Evolutionary conservation across 225 moss, liverwort and hornwort species (phyloP).

Genomic region (Antitrichia curtipendula): DNA sequence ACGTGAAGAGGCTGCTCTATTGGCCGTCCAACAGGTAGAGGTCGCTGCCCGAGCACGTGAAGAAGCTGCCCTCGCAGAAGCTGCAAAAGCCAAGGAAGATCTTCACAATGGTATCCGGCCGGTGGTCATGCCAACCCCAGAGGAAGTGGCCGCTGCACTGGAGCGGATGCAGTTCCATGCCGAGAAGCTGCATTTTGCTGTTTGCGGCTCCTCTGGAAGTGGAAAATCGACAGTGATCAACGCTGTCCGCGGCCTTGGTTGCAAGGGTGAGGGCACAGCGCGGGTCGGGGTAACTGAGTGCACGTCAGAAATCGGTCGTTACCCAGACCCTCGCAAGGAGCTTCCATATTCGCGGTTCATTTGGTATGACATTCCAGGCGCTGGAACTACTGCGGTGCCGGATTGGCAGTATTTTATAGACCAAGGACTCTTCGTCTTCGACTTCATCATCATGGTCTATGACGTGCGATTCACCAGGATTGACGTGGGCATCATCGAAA

Average conservation of each 20-base stretch:
- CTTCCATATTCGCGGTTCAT: not conserved
- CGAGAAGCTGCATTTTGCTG: not conserved
- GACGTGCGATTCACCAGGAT: not conserved
- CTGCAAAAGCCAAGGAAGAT: not conserved
- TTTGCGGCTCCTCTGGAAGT: not conserved
- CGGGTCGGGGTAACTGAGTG: not conserved
- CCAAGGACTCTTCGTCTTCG: not conserved
- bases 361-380: not conserved
- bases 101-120: not conserved
- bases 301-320: not conserved
- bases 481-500: not conserved
- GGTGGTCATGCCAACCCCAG: not conserved
- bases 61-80: not conserved
- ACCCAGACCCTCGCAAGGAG: not conserved
- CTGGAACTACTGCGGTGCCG: not conserved
- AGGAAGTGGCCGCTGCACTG: not conserved
- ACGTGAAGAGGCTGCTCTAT: not conserved
- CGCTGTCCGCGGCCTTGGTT: not conserved
- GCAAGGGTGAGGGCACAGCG: not conserved
- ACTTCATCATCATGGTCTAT: not conserved
- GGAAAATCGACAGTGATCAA: not conserved
- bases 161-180: not conserved
- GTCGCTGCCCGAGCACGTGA: not conserved
- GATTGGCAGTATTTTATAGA: not conserved
- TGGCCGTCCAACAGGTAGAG: not conserved